Base-by-base conservation (phyloP, 2,329 filamentous ascomycete genomes). In the Fusarium sp. region DNA sequence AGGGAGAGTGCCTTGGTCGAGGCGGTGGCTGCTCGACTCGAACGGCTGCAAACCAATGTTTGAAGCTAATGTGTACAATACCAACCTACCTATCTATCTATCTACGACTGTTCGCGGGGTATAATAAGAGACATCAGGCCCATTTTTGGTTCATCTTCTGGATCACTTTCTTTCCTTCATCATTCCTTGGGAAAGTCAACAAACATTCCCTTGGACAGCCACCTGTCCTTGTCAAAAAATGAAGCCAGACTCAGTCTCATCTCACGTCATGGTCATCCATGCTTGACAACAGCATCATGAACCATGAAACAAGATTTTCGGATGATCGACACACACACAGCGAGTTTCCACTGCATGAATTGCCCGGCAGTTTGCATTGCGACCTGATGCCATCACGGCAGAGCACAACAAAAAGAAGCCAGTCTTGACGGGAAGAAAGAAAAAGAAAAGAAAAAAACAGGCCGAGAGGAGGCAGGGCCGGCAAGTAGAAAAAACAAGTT, bases 1-100 rank as follows among this genome's bases (percentile, higher is more conserved):
- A 85, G 92, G 32, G 92, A 94, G 82, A 89, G 89, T 56, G 91
- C 91, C 6, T 81, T 94, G 77, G 90, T 94, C 8, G 92, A 94
- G 75, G 92, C 90, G 25, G 88, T 93, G 25, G 91, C 88, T 74
- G 86, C 86, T 66, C 86, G 92, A 66, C 82, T 94, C 72, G 89
- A 92, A 80, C 88, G 86, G 71, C 82, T 94, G 64, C 83, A 85
- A 71, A 73, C 81, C 59, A 69, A 70, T 56, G 58, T 68, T 35
- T 79, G 64, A 78, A 66, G 52, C 64, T 57, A 65, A 56, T 66
- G 64, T 80, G 76, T 83, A 78, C 72, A 64, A 74, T 74, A 64
- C 39, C 60, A 67, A 69, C 58, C 54, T 58, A 25, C 50, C 43
- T 48, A 48, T 8, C 27, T 56, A 32, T 23, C 41, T 43, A 48